These are phyloP conservation scores for Teratosphaeria gauchensis DNA, from an alignment of 2,329 filamentous ascomycete genomes.

Conservation along the genomic window DNA sequence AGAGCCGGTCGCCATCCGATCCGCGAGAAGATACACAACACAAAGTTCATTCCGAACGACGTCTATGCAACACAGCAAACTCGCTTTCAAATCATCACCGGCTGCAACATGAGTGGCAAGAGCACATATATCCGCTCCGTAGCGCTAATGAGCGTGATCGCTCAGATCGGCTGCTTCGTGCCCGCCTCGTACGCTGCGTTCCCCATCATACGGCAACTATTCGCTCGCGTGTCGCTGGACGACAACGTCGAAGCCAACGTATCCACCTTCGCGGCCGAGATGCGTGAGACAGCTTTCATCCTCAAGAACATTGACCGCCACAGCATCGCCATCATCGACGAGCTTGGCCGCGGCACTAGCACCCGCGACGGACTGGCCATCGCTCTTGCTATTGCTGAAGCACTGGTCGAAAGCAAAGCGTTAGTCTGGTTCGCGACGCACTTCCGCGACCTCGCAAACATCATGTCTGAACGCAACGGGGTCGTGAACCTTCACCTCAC, in stretches of 20 bases:
- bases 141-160: slow-evolving; percentile 82
- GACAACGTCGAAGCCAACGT: slow-evolving; percentile 85
- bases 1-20: slow-evolving; percentile 71
- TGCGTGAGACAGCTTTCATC: slow-evolving; percentile 94
- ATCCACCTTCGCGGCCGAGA: slow-evolving; percentile 88
- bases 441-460: slow-evolving; percentile 70
- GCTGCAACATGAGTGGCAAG: slow-evolving; percentile 97
- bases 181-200: slow-evolving; percentile 78
- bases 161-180: slow-evolving; percentile 83
- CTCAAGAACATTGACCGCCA: slow-evolving; percentile 67
- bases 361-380: slow-evolving; percentile 82
- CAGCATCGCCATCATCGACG: slow-evolving; percentile 65
- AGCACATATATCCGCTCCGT: slow-evolving; percentile 87
- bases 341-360: slow-evolving; percentile 84
- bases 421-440: slow-evolving; percentile 92
- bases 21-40: slow-evolving; percentile 59
- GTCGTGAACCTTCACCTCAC: slow-evolving; percentile 76
- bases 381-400: slow-evolving; percentile 81
- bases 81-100: slow-evolving; percentile 86
- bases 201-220: slow-evolving; percentile 70
- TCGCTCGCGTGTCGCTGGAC: slow-evolving; percentile 77
- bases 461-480: slow-evolving; percentile 63
- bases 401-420: slow-evolving; percentile 65
- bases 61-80: slow-evolving; percentile 72
- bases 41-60: slow-evolving; percentile 76